A percentile compares a stretch with the other conserved stretches of the same genome.
phyloP scores from a whole-genome alignment of 441 rosid genomes.

The Pelargonium australe region DNA sequence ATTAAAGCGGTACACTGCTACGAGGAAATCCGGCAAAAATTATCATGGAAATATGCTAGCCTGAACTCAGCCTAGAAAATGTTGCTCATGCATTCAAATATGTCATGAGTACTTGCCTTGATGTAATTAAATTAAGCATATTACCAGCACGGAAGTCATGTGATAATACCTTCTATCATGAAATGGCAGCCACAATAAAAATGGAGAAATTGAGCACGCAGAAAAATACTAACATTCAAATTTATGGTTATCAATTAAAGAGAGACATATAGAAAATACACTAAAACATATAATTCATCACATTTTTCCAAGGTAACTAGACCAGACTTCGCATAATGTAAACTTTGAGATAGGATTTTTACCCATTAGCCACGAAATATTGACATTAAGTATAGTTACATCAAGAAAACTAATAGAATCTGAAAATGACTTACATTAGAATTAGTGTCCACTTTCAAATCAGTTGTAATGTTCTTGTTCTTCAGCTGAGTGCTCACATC shows the following conservation, averaged over 20 bases:
- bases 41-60: background rate
- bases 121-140: background rate
- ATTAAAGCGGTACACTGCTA: background rate
- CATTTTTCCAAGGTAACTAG: background rate
- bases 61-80: background rate
- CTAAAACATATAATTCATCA: background rate
- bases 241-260: background rate
- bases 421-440: conserved; percentile 37
- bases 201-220: background rate
- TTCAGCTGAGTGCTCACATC: conserved; percentile 58
- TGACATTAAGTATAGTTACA: background rate
- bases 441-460: conserved; percentile 56
- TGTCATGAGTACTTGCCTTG: background rate
- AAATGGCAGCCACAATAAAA: background rate
- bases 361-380: background rate
- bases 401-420: background rate
- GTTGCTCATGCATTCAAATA: background rate
- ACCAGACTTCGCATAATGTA: background rate
- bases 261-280: background rate
- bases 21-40: background rate
- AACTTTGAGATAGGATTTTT: background rate
- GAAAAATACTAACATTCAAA: background rate
- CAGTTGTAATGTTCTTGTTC: conserved; percentile 57
- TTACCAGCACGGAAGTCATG: background rate
- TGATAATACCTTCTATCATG: background rate